These are phyloP conservation scores for Sporobolomyces pararoseus DNA, from an alignment of 768 basidiomycete species.

Conservation along the genomic window DNA sequence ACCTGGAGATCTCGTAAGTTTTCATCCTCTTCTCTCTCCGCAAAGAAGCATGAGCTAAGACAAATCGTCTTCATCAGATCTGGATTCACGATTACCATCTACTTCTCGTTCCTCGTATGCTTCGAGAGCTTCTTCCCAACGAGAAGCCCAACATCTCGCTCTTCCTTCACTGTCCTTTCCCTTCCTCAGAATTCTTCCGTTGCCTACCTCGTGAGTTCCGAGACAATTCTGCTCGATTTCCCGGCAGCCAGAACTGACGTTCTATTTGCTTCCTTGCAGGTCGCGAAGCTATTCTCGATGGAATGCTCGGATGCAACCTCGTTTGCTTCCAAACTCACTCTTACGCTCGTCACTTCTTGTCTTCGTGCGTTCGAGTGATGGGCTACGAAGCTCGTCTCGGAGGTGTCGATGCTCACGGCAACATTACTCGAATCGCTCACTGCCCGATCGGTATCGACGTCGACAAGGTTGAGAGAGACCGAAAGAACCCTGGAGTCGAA, in stretches of 20 bases:
- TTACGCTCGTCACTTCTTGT: conserved; percentile 89
- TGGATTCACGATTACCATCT: conserved; percentile 85
- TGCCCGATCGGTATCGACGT: conserved; percentile 96
- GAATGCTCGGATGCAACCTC: conserved; percentile 94
- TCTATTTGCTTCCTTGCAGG: conserved; percentile 50
- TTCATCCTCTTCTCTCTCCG: neutral
- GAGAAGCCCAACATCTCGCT: conserved; percentile 64
- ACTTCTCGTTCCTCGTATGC: conserved; percentile 77
- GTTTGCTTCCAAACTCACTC: conserved; percentile 98
- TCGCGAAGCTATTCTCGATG: conserved; percentile 89
- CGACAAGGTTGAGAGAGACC: conserved; percentile 76
- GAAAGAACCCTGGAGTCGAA: conserved; percentile 62
- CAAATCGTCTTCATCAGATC: conserved; percentile 30
- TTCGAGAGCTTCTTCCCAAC: conserved; percentile 66
- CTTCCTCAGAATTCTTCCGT: conserved; percentile 90
- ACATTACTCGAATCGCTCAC: conserved; percentile 70
- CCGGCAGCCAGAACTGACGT: conserved; percentile 2
- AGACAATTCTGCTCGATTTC: neutral
- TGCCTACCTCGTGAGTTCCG: conserved; percentile 72
- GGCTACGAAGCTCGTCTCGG: conserved; percentile 73
- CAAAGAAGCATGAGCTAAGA: neutral
- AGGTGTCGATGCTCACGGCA: conserved; percentile 77
- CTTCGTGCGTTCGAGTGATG: conserved; percentile 91
- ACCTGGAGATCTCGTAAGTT: conserved; percentile 74
- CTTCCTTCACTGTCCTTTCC: conserved; percentile 98